Base-by-base conservation (phyloP, 1,139 yeast species). In the Lodderomyces pseudojiufengensis region DNA sequence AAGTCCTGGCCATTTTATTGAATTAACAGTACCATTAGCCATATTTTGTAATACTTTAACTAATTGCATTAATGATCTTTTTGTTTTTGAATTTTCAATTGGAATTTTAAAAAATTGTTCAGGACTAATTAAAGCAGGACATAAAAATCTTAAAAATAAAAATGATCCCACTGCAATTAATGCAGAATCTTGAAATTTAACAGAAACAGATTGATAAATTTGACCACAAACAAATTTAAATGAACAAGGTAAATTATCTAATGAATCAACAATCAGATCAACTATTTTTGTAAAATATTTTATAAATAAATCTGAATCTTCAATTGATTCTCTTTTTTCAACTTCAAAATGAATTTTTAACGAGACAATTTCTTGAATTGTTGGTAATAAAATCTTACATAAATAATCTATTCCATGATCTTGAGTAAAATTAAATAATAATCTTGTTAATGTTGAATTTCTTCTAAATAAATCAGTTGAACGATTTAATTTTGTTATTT, bases 81-180 rank as follows among this genome's bases (percentile, higher is more conserved):
- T 82, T 9, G 81, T 78, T 24, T 66, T 71, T 5, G 59, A 61
- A 48, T 48, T 67, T 5, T 67, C 59, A 24, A 76, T 65, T 16
- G 66, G 66, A 37, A 83, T 77, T 33, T 58, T 62, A 39, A 70
- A 63, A 40, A 61, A 66, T 3, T 87, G 73, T 45, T 86, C 95
- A 0, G 97, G 97, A 31, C 92, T 82, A 10, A 90, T 90, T 43
- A 92, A 80, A 0, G 95, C 95, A 7, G 98, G 97, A 53, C 95
- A 88, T 43, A 87, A 74, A 48, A 85, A 83, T 42, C 97, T 70
- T 46, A 92, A 66, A 53, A 92, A 90, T 36, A 90, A 66, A 52
- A 86, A 90, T 0, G 95, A 88, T 0, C 97, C 96, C 25, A 88
- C 86, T 1, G 95, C 94, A 26, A 80, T 70, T 34, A 71, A 59